Base-by-base conservation (phyloP, 2,329 filamentous ascomycete species). In the Pseudohalonectria lignicola region DNA sequence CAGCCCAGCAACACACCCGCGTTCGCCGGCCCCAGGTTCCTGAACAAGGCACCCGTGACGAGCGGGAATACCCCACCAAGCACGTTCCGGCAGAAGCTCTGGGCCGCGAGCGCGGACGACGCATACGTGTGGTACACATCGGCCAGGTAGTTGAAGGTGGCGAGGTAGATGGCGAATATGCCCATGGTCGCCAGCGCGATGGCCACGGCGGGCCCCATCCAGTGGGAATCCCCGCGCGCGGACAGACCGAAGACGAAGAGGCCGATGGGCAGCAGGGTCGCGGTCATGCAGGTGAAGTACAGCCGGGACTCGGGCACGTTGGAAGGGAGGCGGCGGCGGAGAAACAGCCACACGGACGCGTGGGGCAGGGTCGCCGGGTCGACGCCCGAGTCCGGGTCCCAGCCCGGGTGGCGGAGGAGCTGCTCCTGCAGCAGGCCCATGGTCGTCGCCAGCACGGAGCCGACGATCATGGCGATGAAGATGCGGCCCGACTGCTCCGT, bases 141-240 rank as follows among this genome's bases (percentile, higher is more conserved):
- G 16, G 87, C 86, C 2, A 95, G 69, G 49, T 94, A 95, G 54
- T 95, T 95, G 63, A 95, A 94, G 0, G 86, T 84, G 3, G 87
- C 81, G 1, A 95, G 70, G 53, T 93, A 93, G 26, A 95, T 77
- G 30, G 76, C 80, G 56, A 86, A 90, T 46, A 95, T 93, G 20
- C 88, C 82, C 66, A 90, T 83, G 0, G 83, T 90, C 0, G 86
- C 79, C 42, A 86, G 73, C 1, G 69, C 75, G 25, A 94, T 68
- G 1, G 77, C 81, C 3, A 90, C 58, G 0, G 76, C 60, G 0
- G 83, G 82, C 0, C 76, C 72, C 37, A 85, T 78, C 82, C 82
- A 87, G 42, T 73, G 81, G 2, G 77, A 66, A 0, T 62, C 66
- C 0, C 66, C 52, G 43, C 66, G 73, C 1, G 73, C 72, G 0